Conservation (phyloP, 257 asterid genomes). For the Plantago ovata region DNA sequence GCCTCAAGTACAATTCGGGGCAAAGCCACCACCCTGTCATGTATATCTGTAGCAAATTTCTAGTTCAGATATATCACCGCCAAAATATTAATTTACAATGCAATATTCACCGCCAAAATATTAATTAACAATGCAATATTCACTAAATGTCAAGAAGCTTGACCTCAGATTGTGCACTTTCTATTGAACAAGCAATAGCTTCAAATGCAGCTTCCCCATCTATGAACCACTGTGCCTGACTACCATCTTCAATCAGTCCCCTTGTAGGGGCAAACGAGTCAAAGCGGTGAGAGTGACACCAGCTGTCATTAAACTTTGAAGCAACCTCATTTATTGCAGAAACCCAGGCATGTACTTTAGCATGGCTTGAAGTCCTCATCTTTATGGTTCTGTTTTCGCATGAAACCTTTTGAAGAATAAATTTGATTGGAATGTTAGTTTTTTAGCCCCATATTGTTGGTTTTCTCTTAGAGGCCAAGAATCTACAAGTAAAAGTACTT, state of each 20-base stretch:
- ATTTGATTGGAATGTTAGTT: background rate
- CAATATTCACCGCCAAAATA: constrained; percentile 11
- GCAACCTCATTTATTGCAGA: constrained; percentile 68
- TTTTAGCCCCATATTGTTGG: background rate
- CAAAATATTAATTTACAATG: constrained; percentile 9
- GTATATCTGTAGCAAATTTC: constrained; percentile 53
- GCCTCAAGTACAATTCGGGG: constrained; percentile 87
- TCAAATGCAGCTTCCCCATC: constrained; percentile 93
- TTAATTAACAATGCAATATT: constrained; percentile 7
- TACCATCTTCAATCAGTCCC: constrained; percentile 76
- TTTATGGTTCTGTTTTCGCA: constrained; percentile 57
- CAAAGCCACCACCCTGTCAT: constrained; percentile 99
- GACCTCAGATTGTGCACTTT: constrained; percentile 86
- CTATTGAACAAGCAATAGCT: constrained; percentile 82
- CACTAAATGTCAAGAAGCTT: constrained; percentile 17
- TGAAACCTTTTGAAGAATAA: constrained; percentile 46
- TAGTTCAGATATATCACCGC: constrained; percentile 21
- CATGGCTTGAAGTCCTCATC: constrained; percentile 58
- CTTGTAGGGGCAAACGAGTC: constrained; percentile 80
- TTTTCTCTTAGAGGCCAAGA: too few relatives aligned
- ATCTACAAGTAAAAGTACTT: too few relatives aligned
- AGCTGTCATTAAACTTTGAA: constrained; percentile 57
- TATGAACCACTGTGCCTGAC: constrained; percentile 91
- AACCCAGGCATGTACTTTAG: constrained; percentile 69
- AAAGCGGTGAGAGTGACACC: constrained; percentile 84